A percentile compares a stretch with the other conserved stretches of the same genome.
Conservation (phyloP, 768 basidiomycete genomes). For the Rhodocollybia butyracea region DNA sequence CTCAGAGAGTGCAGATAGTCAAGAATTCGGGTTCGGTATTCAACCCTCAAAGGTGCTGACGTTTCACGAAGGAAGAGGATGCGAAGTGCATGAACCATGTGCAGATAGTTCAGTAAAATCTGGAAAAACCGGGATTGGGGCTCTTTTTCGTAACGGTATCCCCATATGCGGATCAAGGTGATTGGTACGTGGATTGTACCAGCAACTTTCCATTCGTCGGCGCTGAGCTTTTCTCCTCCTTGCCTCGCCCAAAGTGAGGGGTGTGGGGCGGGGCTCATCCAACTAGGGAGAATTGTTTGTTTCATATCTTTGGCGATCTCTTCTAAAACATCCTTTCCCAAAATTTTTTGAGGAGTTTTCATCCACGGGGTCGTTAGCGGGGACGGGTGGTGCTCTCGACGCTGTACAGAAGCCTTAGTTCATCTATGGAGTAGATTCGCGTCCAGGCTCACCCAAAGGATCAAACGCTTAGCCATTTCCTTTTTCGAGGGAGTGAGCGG, state of each 20-base stretch:
- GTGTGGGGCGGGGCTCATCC: slow-evolving; percentile 18
- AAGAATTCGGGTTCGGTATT: slow-evolving; percentile 17
- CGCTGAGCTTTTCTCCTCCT: too few relatives aligned
- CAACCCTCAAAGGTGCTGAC: slow-evolving; percentile 16
- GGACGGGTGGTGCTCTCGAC: background rate
- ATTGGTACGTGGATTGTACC: slow-evolving; percentile 29
- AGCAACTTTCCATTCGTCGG: slow-evolving; percentile 31
- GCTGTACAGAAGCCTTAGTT: too few relatives aligned
- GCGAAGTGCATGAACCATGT: slow-evolving; percentile 22
- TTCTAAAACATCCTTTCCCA: slow-evolving; percentile 14
- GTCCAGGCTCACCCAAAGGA: too few relatives aligned
- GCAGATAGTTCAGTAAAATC: slow-evolving; percentile 25
- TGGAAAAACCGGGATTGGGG: slow-evolving; percentile 12
- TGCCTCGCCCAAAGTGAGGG: too few relatives aligned
- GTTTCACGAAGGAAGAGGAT: slow-evolving; percentile 18
- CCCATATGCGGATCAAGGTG: slow-evolving; percentile 34
- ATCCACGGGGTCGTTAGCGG: background rate
- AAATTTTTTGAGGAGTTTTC: background rate
- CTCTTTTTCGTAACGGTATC: slow-evolving; percentile 3
- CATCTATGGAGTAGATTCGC: too few relatives aligned
- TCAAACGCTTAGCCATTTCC: too few relatives aligned
- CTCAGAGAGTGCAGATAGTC: slow-evolving; percentile 15
- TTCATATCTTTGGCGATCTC: slow-evolving; percentile 16
- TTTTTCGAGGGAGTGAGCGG: too few relatives aligned
- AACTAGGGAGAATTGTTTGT: slow-evolving; percentile 20